Evolutionary conservation across 495 filamentous ascomycete species (phyloP).

Genomic region (Parmelia sp.): DNA sequence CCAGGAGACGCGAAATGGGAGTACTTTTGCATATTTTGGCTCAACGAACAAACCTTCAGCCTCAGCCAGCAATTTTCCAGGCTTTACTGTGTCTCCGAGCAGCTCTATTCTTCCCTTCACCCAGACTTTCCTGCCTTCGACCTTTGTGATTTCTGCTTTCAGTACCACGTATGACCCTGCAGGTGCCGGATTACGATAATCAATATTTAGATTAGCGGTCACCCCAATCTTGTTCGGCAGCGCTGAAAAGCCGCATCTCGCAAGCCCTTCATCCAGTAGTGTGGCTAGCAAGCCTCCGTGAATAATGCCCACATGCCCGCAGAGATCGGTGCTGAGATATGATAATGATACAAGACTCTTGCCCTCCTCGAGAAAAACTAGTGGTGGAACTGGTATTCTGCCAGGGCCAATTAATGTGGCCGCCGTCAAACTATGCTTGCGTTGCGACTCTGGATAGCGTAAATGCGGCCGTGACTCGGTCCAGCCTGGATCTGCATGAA

Average conservation of each 20-base stretch:
- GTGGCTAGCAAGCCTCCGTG: constrained; percentile 91
- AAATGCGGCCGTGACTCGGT: constrained; percentile 78
- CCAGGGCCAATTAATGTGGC: constrained; percentile 71
- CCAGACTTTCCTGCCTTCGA: constrained; percentile 95
- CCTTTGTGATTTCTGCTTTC: constrained; percentile 72
- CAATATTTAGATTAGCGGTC: constrained; percentile 85
- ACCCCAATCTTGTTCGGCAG: constrained; percentile 84
- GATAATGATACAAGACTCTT: constrained; percentile 66
- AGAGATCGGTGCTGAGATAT: constrained; percentile 76
- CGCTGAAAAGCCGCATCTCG: constrained; percentile 83
- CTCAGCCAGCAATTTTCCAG: constrained; percentile 63
- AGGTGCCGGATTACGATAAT: constrained; percentile 73
- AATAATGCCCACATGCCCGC: constrained; percentile 85
- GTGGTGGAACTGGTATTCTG: constrained; percentile 75
- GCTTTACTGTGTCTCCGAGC: constrained; percentile 55
- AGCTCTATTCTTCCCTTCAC: constrained; percentile 88
- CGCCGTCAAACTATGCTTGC: constrained; percentile 70
- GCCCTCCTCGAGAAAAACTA: constrained; percentile 66
- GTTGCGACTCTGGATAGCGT: constrained; percentile 64
- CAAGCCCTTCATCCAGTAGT: constrained; percentile 84
- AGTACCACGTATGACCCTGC: constrained; percentile 75
- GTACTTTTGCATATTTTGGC: constrained; percentile 71
- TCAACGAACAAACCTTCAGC: constrained; percentile 85
- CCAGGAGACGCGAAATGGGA: background rate
- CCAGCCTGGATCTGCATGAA: constrained; percentile 63